These are phyloP conservation scores for Gastrolobium bilobum DNA, from an alignment of 306 rosid species.

Conservation along the genomic window DNA sequence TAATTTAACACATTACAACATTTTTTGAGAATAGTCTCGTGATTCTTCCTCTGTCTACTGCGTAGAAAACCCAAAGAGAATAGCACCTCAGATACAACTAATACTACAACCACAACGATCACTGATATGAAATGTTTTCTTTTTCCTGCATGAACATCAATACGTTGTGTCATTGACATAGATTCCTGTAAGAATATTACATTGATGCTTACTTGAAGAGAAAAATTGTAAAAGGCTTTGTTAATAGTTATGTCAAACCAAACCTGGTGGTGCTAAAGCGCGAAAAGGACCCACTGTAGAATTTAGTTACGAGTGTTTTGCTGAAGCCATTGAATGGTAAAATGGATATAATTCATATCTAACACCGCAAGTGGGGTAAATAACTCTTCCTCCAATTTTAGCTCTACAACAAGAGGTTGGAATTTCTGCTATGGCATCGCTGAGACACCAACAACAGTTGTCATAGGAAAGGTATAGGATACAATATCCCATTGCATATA, in stretches of 20 bases:
- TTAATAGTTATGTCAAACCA: not conserved
- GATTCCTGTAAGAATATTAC: not conserved
- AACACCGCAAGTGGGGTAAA: slow-evolving; percentile 40
- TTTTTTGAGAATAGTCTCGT: slow-evolving; percentile 34
- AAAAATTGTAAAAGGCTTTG: not conserved
- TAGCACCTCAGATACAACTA: not conserved
- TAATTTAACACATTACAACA: slow-evolving; percentile 26
- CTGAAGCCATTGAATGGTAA: no score
- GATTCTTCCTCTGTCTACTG: slow-evolving; percentile 27
- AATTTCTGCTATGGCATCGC: slow-evolving; percentile 35
- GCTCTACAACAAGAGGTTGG: slow-evolving; percentile 35
- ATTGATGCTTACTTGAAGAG: not conserved
- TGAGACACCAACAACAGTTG: slow-evolving; percentile 40
- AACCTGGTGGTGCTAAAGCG: slow-evolving; percentile 18
- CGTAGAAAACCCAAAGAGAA: not conserved
- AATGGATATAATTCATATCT: slow-evolving; percentile 38
- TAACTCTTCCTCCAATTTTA: slow-evolving; percentile 39
- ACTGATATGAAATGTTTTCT: not conserved
- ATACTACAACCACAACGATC: not conserved
- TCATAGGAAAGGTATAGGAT: slow-evolving; percentile 10
- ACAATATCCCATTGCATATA: slow-evolving; percentile 24
- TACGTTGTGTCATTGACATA: not conserved
- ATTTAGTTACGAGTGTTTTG: not conserved
- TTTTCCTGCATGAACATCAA: slow-evolving; percentile 40
- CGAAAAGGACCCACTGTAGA: not conserved